A percentile compares a stretch with the other conserved stretches of the same genome.
These are phyloP conservation scores for Pythium scleroteichum DNA, from an alignment of 352 stramenopile species.

Conservation along the genomic window DNA sequence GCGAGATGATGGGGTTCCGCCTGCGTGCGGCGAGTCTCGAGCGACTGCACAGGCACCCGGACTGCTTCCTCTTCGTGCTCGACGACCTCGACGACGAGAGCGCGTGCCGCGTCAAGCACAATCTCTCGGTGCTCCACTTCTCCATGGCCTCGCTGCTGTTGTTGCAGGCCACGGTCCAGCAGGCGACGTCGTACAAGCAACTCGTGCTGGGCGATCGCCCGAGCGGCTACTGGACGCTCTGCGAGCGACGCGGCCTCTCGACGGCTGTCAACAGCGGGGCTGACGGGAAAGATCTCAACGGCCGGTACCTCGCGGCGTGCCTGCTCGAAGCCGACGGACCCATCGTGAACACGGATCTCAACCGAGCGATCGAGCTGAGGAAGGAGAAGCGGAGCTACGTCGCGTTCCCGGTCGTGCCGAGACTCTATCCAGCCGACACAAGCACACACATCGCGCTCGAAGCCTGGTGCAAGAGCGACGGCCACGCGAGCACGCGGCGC, in stretches of 20 bases:
- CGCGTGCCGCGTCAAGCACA: conserved; percentile 77
- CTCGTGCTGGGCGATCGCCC: conserved; percentile 67
- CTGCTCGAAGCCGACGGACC: conserved; percentile 72
- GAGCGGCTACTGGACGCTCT: conserved; percentile 86
- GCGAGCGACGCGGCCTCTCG: conserved; percentile 72
- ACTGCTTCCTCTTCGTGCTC: conserved; percentile 73
- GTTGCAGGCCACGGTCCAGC: conserved; percentile 59
- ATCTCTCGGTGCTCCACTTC: conserved; percentile 84
- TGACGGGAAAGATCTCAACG: conserved; percentile 42
- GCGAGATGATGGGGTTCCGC: conserved; percentile 58
- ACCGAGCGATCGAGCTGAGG: conserved; percentile 62
- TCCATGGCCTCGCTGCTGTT: conserved; percentile 86
- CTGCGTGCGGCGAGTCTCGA: conserved; percentile 44
- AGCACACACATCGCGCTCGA: conserved; percentile 68
- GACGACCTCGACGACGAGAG: conserved; percentile 68
- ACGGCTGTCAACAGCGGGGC: conserved; percentile 72
- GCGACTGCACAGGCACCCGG: conserved; percentile 47
- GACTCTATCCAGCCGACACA: conserved; percentile 40
- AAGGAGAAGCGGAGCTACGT: conserved; percentile 64
- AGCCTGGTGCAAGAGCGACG: conserved; percentile 72
- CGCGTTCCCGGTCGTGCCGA: conserved; percentile 41
- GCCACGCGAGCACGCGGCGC: conserved; percentile 64
- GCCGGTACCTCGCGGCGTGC: conserved; percentile 63
- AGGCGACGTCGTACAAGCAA: conserved; percentile 81
- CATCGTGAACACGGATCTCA: conserved; percentile 82